phyloP scores from a whole-genome alignment of 805 yeast species.

The Starmerella gropengiesseri region DNA sequence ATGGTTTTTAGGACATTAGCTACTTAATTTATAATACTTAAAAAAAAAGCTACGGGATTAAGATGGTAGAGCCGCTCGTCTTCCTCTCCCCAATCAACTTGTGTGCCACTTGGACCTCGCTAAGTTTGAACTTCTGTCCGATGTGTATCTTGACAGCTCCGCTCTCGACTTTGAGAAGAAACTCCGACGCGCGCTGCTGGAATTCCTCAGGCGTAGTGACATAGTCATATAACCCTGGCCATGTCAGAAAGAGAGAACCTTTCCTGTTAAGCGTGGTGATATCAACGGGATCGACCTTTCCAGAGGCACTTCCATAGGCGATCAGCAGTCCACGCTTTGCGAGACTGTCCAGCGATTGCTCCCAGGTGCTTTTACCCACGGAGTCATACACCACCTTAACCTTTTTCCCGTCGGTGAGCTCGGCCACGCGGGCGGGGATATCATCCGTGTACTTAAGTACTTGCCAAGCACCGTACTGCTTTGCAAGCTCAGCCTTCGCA shows the following conservation, averaged over 20 bases:
- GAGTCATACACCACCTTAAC: constrained; percentile 31
- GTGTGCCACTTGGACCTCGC: constrained; percentile 51
- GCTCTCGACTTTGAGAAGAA: constrained; percentile 27
- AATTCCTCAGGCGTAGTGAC: constrained; percentile 30
- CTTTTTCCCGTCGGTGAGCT: constrained; percentile 28
- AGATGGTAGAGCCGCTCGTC: constrained; percentile 44
- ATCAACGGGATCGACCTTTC: constrained; percentile 61
- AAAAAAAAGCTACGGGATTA: constrained; percentile 6
- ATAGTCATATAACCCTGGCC: constrained; percentile 54
- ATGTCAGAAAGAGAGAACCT: constrained; percentile 44
- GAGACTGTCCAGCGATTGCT: constrained; percentile 47
- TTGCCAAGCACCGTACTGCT: constrained; percentile 65
- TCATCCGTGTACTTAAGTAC: constrained; percentile 37
- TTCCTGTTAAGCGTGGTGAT: constrained; percentile 43
- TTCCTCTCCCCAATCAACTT: constrained; percentile 48
- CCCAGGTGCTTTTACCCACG: constrained; percentile 56
- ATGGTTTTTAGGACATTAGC: no score
- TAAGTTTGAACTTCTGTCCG: constrained; percentile 42
- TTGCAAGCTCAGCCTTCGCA: constrained; percentile 58
- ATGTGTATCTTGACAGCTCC: constrained; percentile 36
- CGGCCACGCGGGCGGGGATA: constrained; percentile 26
- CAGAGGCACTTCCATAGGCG: constrained; percentile 78
- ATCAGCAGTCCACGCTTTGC: constrained; percentile 61
- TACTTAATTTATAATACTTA: no score
- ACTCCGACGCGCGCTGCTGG: constrained; percentile 13